A percentile compares a stretch with the other conserved stretches of the same genome.
phyloP scores from a whole-genome alignment of 352 stramenopile species.

The Globisporangium mamillatum region DNA sequence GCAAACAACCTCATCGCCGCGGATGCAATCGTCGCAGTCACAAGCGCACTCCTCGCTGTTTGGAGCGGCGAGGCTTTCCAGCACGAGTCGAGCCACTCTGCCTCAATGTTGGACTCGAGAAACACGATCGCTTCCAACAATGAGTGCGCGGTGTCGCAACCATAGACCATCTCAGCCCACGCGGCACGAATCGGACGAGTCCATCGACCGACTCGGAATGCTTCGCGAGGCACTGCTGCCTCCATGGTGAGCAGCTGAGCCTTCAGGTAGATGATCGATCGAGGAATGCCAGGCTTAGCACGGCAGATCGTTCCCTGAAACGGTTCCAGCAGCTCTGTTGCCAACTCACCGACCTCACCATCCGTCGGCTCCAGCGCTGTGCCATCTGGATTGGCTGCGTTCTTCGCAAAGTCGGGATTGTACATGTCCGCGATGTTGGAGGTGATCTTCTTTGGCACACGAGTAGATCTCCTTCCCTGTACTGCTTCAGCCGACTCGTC shows the following conservation, averaged over 20 bases:
- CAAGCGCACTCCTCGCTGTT: constrained; percentile 54
- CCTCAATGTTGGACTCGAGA: constrained; percentile 71
- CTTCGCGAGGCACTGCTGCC: constrained; percentile 71
- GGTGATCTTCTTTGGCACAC: constrained; percentile 75
- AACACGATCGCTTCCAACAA: constrained; percentile 71
- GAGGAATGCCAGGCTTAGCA: constrained; percentile 33
- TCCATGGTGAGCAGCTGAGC: constrained; percentile 72
- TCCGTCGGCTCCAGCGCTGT: constrained; percentile 46
- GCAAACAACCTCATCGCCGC: constrained; percentile 73
- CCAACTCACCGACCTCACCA: constrained; percentile 65
- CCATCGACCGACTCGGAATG: constrained; percentile 77
- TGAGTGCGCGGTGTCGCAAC: constrained; percentile 40
- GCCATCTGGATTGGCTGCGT: constrained; percentile 15
- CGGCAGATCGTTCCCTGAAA: constrained; percentile 53
- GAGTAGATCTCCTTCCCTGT: constrained; percentile 43
- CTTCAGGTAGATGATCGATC: constrained; percentile 49
- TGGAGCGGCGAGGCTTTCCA: constrained; percentile 72
- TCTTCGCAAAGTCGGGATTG: constrained; percentile 59
- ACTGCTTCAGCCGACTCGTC: constrained; percentile 16
- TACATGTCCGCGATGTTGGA: constrained; percentile 79
- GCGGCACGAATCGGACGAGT: constrained; percentile 53
- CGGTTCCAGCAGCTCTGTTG: constrained; percentile 64
- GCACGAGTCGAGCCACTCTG: constrained; percentile 69
- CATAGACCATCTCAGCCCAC: constrained; percentile 75
- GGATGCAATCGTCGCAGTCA: constrained; percentile 64